Evolutionary conservation across 2,329 filamentous ascomycete genomes (phyloP).

Genomic region (Scedosporium apiospermum): DNA sequence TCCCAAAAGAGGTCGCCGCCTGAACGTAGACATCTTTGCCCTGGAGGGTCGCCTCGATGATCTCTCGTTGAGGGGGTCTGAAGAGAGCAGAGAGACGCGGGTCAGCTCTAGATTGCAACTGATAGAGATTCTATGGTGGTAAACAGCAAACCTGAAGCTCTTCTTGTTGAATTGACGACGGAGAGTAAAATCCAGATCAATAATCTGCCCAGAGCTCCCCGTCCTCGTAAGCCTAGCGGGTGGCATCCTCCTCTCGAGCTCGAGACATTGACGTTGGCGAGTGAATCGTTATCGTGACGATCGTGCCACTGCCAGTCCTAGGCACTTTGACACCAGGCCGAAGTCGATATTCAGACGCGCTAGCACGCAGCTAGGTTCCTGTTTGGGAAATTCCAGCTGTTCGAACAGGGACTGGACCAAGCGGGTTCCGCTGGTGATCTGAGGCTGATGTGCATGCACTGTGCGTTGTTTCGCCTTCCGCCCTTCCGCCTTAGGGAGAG

Average conservation of each 20-base stretch:
- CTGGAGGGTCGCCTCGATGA: constrained; percentile 71
- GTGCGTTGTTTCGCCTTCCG: too few relatives aligned
- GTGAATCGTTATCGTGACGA: not conserved
- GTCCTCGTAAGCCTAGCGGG: not conserved
- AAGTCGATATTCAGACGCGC: not conserved
- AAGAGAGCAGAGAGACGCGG: not conserved
- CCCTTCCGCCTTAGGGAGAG: too few relatives aligned
- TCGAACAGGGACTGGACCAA: not conserved
- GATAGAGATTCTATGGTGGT: not conserved
- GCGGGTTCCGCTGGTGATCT: too few relatives aligned
- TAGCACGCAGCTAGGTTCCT: not conserved
- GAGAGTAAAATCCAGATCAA: constrained; percentile 65
- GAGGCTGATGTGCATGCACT: too few relatives aligned
- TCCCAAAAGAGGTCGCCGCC: constrained; percentile 83
- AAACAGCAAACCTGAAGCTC: constrained; percentile 53
- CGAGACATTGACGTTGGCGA: not conserved
- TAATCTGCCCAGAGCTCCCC: constrained; percentile 6
- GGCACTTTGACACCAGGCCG: not conserved
- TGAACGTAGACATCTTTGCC: constrained; percentile 90
- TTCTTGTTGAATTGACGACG: constrained; percentile 64
- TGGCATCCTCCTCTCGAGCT: not conserved
- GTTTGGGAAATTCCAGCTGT: not conserved
- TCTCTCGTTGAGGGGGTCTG: constrained; percentile 77
- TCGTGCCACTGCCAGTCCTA: not conserved
- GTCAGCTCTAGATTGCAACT: not conserved